A percentile compares a stretch with the other conserved stretches of the same genome.
phyloP scores from a whole-genome alignment of 345 rosid species.

The Aquilaria sinensis region DNA sequence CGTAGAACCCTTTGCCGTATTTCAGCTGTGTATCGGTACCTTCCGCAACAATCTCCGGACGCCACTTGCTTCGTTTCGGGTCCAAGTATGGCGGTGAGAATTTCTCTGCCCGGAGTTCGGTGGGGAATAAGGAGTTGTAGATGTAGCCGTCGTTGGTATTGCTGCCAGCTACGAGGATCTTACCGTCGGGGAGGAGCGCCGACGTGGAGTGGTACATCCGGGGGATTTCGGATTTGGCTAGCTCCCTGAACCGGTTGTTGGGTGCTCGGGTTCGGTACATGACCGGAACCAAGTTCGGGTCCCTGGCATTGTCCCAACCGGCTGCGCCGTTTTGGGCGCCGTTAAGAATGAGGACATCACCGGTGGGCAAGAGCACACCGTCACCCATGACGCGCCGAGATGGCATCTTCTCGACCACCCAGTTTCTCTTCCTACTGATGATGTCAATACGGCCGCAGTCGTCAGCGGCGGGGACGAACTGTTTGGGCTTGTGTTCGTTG shows the following conservation, averaged over 20 bases:
- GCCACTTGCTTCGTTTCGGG: slow-evolving; percentile 20
- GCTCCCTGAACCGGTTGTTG: slow-evolving; percentile 30
- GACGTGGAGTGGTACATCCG: slow-evolving; percentile 63
- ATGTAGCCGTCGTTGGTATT: slow-evolving; percentile 58
- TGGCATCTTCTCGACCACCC: slow-evolving; percentile 74
- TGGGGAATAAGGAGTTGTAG: slow-evolving; percentile 45
- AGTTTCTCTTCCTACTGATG: slow-evolving; percentile 32
- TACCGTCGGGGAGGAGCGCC: slow-evolving; percentile 43
- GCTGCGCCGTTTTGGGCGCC: slow-evolving; percentile 60
- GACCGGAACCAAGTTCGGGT: slow-evolving; percentile 46
- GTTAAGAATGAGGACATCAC: slow-evolving; percentile 50
- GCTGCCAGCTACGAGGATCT: slow-evolving; percentile 52
- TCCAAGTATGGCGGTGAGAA: slow-evolving; percentile 64
- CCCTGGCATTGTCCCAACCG: slow-evolving; percentile 56
- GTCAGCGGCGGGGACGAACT: slow-evolving; percentile 35
- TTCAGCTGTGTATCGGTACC: slow-evolving; percentile 7
- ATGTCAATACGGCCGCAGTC: slow-evolving; percentile 59
- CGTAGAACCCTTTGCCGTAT: slow-evolving; percentile 20
- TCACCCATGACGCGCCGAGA: slow-evolving; percentile 68
- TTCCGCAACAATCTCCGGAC: slow-evolving; percentile 25
- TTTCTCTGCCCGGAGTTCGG: slow-evolving; percentile 59
- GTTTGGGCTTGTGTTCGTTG: slow-evolving; percentile 12
- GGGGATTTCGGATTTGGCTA: slow-evolving; percentile 33
- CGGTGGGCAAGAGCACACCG: slow-evolving; percentile 53
- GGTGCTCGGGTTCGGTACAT: slow-evolving; percentile 32